phyloP scores from a whole-genome alignment of 768 basidiomycete genomes.

The Lactarius tabidus region DNA sequence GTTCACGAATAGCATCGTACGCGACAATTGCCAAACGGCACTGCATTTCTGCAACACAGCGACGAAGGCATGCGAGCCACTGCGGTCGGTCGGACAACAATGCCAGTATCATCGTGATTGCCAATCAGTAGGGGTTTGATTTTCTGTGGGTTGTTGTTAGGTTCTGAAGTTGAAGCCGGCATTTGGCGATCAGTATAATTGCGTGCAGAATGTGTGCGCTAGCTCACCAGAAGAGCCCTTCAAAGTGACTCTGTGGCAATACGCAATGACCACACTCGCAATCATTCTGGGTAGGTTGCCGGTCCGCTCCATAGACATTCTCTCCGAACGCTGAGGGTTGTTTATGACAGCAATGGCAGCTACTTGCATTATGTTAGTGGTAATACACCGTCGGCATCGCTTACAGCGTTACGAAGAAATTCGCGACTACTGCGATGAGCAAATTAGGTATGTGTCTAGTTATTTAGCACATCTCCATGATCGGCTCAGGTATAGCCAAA shows the following conservation, averaged over 20 bases:
- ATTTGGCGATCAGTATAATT: slow-evolving; percentile 17
- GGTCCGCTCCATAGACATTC: not conserved
- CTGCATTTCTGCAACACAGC: slow-evolving; percentile 20
- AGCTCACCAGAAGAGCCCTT: slow-evolving; percentile 25
- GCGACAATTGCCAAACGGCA: slow-evolving; percentile 25
- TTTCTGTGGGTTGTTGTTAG: not conserved
- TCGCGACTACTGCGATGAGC: slow-evolving; percentile 25
- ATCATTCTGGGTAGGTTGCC: slow-evolving; percentile 23
- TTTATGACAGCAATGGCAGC: slow-evolving; percentile 21
- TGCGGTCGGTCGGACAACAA: slow-evolving; percentile 10
- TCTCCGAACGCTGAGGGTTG: slow-evolving; percentile 1
- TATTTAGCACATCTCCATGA: not conserved
- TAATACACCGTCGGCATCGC: slow-evolving; percentile 25
- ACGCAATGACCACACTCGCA: slow-evolving; percentile 20
- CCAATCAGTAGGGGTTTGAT: slow-evolving; percentile 10
- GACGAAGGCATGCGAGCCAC: slow-evolving; percentile 17
- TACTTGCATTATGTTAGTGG: slow-evolving; percentile 24
- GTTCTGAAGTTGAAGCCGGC: not conserved
- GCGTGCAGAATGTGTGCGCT: slow-evolving; percentile 21
- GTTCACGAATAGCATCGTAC: slow-evolving; percentile 19
- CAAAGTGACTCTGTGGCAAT: slow-evolving; percentile 26
- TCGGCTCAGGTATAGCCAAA: not conserved
- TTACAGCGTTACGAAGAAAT: slow-evolving; percentile 23
- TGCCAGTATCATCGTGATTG: slow-evolving; percentile 26
- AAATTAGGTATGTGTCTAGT: slow-evolving; percentile 19